phyloP scores from a whole-genome alignment of 2,329 filamentous ascomycete species.

The Madurella mycetomatis region DNA sequence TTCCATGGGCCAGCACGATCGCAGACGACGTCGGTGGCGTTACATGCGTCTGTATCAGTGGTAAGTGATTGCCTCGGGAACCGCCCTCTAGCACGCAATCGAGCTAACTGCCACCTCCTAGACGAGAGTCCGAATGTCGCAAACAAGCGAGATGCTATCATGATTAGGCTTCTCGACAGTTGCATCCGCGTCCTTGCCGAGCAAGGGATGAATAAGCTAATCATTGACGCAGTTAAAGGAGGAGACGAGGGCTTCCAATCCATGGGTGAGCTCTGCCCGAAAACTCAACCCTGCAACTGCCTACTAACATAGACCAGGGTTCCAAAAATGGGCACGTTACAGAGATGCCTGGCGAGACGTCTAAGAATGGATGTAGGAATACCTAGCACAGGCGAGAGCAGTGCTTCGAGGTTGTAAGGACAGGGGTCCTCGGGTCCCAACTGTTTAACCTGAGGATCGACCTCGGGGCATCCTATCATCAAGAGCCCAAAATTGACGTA shows the following conservation, averaged over 20 bases:
- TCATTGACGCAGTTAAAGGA: constrained; percentile 51
- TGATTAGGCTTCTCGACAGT: constrained; percentile 50
- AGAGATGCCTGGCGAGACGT: constrained; percentile 50
- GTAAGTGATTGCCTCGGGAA: constrained; percentile 35
- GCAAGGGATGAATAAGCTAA: constrained; percentile 50
- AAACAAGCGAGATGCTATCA: constrained; percentile 44
- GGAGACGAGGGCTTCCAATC: constrained; percentile 47
- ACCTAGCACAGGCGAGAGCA: too few relatives aligned
- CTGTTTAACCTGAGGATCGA: too few relatives aligned
- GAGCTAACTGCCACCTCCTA: constrained; percentile 22
- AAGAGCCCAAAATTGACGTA: too few relatives aligned
- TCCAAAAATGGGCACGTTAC: constrained; percentile 55
- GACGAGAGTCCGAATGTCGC: constrained; percentile 41
- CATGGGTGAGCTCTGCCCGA: constrained; percentile 43
- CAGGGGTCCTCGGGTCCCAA: too few relatives aligned
- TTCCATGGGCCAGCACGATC: constrained; percentile 53
- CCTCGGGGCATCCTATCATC: too few relatives aligned
- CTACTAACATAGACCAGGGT: constrained; percentile 39
- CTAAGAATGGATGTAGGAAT: constrained; percentile 10
- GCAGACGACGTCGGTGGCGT: constrained; percentile 52
- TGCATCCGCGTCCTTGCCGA: constrained; percentile 45
- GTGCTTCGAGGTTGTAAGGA: too few relatives aligned
- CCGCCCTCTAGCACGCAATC: background rate
- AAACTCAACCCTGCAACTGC: background rate
- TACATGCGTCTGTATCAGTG: constrained; percentile 56